Base-by-base conservation (phyloP, 495 filamentous ascomycete genomes). In the Aspergillus leporis region DNA sequence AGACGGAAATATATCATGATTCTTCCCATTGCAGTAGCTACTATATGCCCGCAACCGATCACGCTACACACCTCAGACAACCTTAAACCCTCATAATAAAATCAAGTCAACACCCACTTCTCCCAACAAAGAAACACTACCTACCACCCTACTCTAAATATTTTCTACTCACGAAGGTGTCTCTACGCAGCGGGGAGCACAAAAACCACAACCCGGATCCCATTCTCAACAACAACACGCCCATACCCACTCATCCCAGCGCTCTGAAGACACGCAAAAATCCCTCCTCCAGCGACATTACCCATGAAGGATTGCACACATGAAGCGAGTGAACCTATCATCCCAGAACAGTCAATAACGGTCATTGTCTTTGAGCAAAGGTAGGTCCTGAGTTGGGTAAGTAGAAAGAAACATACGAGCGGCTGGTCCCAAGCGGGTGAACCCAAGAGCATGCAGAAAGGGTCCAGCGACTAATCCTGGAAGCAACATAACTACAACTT, bases 221-320 rank as follows among this genome's bases (percentile, higher is more conserved):
- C 28, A 28, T 32, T 5, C 21, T 51, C 10, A 32, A 51, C 49
- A 36, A 36, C 2, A 36, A 14, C 13, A 14, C 34, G 34, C 10
- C 34, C 34, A 14, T 36, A 36, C 34, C 49, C 49, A 51, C 25
- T 32, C 49, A 51, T 51, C 12, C 8, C 49, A 51, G 49, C 49
- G 25, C 48, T 30, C 23, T 31, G 23, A 13, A 32, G 4, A 18
- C 7, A 16, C 3, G 49, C 28, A 51, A 51, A 51, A 2, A 36
- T 36, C 4, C 34, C 34, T 12, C 13, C 9, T 2, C 34, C 34
- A 12, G 9, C 34, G 13, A 12, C 13, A 14, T 10, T 2, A 12
- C 9, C 13, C 13, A 36, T 5, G 34, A 12, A 36, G 2, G 9
- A 1, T 2, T 36, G 34, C 34, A 2, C 3, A 3, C 34, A 36